These are phyloP conservation scores for Cryptosporidium baileyi DNA, from an alignment of 169 alveolate species.

Conservation along the genomic window DNA sequence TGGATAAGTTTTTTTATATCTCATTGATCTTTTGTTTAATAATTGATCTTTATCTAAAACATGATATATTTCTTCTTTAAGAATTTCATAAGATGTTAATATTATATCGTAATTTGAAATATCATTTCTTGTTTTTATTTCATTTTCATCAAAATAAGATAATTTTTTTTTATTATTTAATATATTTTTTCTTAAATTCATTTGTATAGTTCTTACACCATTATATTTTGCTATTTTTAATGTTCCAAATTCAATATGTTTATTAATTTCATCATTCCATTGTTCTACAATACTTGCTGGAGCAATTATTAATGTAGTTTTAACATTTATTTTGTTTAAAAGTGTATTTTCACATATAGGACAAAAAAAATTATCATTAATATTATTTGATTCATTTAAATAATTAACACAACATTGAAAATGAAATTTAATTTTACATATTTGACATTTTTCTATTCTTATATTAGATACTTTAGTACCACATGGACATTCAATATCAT, in stretches of 20 bases:
- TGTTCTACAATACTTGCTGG: conserved; percentile 66
- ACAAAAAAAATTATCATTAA: neutral
- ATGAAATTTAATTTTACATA: conserved; percentile 12
- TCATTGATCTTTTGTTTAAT: conserved; percentile 32
- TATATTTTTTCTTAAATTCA: neutral
- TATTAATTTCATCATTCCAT: conserved; percentile 48
- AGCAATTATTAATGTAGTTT: conserved; percentile 29
- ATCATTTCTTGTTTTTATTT: conserved; percentile 19
- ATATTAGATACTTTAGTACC: neutral
- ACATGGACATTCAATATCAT: conserved; percentile 42
- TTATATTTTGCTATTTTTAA: conserved; percentile 12
- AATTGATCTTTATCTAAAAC: conserved; percentile 15
- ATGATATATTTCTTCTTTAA: conserved; percentile 47
- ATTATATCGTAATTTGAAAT: conserved; percentile 12
- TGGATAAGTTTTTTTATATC: conserved; percentile 71
- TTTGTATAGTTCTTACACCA: conserved; percentile 50
- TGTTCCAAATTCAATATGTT: conserved; percentile 3
- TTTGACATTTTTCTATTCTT: neutral
- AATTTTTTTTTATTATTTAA: neutral
- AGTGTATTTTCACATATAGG: conserved; percentile 8
- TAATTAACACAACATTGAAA: conserved; percentile 5
- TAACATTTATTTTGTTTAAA: neutral
- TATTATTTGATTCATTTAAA: neutral
- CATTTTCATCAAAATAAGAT: neutral
- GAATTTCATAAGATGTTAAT: conserved; percentile 27